Evolutionary conservation across 345 rosid genomes (phyloP).

Genomic region (Trapa bicornis): DNA sequence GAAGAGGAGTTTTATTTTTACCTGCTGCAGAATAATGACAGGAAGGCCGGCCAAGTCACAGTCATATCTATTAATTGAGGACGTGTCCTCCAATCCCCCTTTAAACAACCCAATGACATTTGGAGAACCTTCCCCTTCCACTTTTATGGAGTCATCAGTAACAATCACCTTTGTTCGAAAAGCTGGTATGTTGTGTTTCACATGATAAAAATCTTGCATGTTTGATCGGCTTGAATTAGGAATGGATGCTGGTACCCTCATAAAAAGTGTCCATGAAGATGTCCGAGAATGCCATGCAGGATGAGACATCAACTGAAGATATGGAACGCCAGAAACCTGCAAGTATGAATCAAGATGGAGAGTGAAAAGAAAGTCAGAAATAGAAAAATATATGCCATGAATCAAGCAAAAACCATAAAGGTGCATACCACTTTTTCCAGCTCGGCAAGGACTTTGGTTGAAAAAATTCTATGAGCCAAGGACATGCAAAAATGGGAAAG

Average conservation of each 20-base stretch:
- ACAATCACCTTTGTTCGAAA: constrained; percentile 75
- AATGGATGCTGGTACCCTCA: constrained; percentile 68
- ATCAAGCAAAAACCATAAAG: constrained; percentile 5
- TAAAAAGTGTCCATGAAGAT: constrained; percentile 82
- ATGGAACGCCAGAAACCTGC: constrained; percentile 71
- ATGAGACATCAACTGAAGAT: constrained; percentile 77
- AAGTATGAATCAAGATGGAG: not conserved
- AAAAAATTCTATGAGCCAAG: constrained; percentile 76
- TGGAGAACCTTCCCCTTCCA: constrained; percentile 91
- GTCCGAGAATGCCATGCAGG: constrained; percentile 90
- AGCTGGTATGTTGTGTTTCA: constrained; percentile 47
- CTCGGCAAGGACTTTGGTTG: constrained; percentile 53
- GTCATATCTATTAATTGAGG: constrained; percentile 62
- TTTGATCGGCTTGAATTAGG: constrained; percentile 31
- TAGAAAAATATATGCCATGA: not conserved
- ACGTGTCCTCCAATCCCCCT: constrained; percentile 49
- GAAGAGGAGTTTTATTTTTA: constrained; percentile 15
- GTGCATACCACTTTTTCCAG: constrained; percentile 68
- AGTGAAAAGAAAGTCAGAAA: not conserved
- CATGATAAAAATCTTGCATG: constrained; percentile 24
- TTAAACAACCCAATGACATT: constrained; percentile 63
- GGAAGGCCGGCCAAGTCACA: constrained; percentile 71
- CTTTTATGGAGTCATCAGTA: constrained; percentile 52
- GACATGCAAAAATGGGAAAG: constrained; percentile 85
- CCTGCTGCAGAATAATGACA: constrained; percentile 82